Evolutionary conservation across 306 rosid species (phyloP).

Genomic region (Pachyrhizus erosus): DNA sequence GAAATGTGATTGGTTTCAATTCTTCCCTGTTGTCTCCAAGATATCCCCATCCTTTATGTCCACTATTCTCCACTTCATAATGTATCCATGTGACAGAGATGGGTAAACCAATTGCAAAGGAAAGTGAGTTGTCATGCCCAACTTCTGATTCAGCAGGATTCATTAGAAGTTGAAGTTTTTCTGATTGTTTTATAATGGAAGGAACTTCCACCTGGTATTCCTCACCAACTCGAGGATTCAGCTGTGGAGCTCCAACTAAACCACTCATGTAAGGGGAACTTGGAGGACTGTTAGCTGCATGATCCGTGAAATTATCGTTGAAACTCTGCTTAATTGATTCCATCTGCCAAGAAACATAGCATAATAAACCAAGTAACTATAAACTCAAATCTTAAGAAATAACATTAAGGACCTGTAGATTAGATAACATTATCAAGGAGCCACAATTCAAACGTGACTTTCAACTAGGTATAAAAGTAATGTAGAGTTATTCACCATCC

Average conservation of each 20-base stretch:
- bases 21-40: constrained; percentile 34
- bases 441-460: constrained; percentile 32
- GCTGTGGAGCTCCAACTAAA: constrained; percentile 55
- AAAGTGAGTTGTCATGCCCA: constrained; percentile 35
- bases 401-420: neutral
- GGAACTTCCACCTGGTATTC: constrained; percentile 74
- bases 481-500: neutral
- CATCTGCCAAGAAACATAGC: constrained; percentile 51
- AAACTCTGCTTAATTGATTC: constrained; percentile 46
- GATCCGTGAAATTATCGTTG: constrained; percentile 44
- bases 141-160: constrained; percentile 54
- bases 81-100: constrained; percentile 55
- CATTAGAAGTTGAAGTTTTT: constrained; percentile 46
- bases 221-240: constrained; percentile 64
- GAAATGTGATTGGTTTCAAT: constrained; percentile 29
- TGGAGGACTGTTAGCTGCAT: constrained; percentile 46
- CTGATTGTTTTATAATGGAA: constrained; percentile 49
- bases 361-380: constrained; percentile 12
- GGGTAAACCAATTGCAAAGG: constrained; percentile 65
- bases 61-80: constrained; percentile 12
- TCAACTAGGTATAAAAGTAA: constrained; percentile 15
- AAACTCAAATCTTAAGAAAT: constrained; percentile 27
- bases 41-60: constrained; percentile 24
- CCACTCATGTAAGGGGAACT: constrained; percentile 52
- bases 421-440: constrained; percentile 32